Evolutionary conservation across 768 basidiomycete genomes (phyloP).

Genomic region (Leccinum arenicola): DNA sequence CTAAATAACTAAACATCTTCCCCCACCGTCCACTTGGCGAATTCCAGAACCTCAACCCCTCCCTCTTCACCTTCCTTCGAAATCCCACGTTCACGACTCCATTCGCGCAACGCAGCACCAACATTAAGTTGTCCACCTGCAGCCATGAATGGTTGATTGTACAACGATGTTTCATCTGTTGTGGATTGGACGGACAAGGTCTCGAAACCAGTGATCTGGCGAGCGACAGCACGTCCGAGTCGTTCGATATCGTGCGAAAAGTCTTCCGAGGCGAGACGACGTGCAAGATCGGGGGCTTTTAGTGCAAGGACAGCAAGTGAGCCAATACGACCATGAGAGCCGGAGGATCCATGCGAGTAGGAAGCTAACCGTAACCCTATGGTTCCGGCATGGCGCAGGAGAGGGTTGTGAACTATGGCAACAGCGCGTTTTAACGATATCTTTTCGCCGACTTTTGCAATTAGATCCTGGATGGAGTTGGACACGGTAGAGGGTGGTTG

Average conservation of each 20-base stretch:
- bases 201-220: slow-evolving; percentile 84
- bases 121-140: slow-evolving; percentile 53
- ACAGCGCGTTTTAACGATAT: slow-evolving; percentile 64
- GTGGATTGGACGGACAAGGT: slow-evolving; percentile 48
- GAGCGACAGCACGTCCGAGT: slow-evolving; percentile 72
- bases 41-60: slow-evolving; percentile 43
- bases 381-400: slow-evolving; percentile 31
- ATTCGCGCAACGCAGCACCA: slow-evolving; percentile 40
- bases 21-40: slow-evolving; percentile 65
- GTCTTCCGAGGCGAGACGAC: slow-evolving; percentile 41
- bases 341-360: slow-evolving; percentile 59
- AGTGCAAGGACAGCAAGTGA: slow-evolving; percentile 55
- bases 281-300: slow-evolving; percentile 44
- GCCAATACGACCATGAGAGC: slow-evolving; percentile 58
- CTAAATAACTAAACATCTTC: slow-evolving; percentile 30
- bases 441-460: slow-evolving; percentile 80
- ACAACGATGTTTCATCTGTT: slow-evolving; percentile 53
- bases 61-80: slow-evolving; percentile 29
- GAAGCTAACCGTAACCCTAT: slow-evolving; percentile 47
- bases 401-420: slow-evolving; percentile 37
- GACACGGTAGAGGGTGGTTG: slow-evolving; percentile 50
- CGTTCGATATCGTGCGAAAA: slow-evolving; percentile 57
- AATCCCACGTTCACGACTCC: slow-evolving; percentile 53
- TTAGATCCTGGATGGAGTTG: slow-evolving; percentile 62
- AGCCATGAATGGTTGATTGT: slow-evolving; percentile 74